A percentile compares a stretch with the other conserved stretches of the same genome.
Conservation (phyloP, 2,329 filamentous ascomycete species). For the Fusarium sp. region DNA sequence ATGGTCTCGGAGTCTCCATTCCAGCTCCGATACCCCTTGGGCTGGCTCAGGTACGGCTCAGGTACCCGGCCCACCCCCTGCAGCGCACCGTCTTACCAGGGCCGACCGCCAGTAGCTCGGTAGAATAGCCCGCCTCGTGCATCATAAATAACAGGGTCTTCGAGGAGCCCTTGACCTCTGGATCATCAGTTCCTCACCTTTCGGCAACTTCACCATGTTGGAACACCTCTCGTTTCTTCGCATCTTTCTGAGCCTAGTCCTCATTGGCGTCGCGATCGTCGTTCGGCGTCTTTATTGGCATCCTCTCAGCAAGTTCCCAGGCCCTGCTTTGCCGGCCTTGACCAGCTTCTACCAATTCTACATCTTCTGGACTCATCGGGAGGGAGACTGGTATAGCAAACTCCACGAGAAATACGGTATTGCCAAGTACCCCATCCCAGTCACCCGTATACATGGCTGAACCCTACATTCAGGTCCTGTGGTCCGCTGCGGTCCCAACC, state of each 20-base stretch:
- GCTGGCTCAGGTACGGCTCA: not conserved
- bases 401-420: not conserved
- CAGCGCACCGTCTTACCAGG: not conserved
- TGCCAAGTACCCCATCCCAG: not conserved
- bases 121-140: not conserved
- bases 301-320: not conserved
- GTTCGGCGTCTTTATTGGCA: not conserved
- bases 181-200: not conserved
- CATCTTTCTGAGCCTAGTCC: not conserved
- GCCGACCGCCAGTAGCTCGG: not conserved
- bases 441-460: not conserved
- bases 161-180: not conserved
- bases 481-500: not conserved
- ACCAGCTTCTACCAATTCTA: constrained; percentile 1
- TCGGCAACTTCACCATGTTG: not conserved
- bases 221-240: not conserved
- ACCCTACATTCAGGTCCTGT: not conserved
- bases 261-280: not conserved
- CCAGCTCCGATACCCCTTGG: not conserved
- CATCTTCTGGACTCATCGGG: not conserved
- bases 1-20: not conserved
- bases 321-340: not conserved
- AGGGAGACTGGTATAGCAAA: not conserved
- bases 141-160: constrained; percentile 3
- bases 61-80: not conserved